Conservation (phyloP, 495 filamentous ascomycete genomes). For the Evansstolkia leycettana region DNA sequence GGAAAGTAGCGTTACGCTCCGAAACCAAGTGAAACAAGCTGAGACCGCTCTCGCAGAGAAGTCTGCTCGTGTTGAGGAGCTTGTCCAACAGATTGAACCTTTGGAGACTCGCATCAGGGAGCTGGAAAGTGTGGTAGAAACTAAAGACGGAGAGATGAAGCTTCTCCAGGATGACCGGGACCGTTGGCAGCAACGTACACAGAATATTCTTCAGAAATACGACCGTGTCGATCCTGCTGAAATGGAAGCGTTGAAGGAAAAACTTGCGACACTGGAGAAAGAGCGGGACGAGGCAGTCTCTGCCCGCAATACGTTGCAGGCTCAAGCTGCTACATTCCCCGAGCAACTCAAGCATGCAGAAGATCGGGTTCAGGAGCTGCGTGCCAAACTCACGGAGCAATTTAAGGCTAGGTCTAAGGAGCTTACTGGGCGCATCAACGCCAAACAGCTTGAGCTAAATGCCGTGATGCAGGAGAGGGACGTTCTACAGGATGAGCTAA, state of each 20-base stretch:
- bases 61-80: conserved; percentile 56
- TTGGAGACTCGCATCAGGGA: conserved; percentile 66
- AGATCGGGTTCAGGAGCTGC: conserved; percentile 33
- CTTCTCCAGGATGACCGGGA: conserved; percentile 80
- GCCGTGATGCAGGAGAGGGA: conserved; percentile 37
- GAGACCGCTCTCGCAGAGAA: conserved; percentile 64
- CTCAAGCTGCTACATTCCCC: conserved; percentile 32
- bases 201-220: conserved; percentile 91
- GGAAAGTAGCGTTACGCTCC: conserved; percentile 79
- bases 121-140: conserved; percentile 65
- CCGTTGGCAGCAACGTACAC: conserved; percentile 81
- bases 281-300: conserved; percentile 59
- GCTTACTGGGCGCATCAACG: conserved; percentile 35
- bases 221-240: conserved; percentile 89
- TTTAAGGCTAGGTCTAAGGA: conserved; percentile 47
- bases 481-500: conserved; percentile 33
- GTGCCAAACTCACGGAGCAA: conserved; percentile 44
- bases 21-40: conserved; percentile 70
- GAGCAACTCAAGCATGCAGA: conserved; percentile 39
- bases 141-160: conserved; percentile 73
- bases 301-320: conserved; percentile 45
- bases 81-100: conserved; percentile 67
- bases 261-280: conserved; percentile 47
- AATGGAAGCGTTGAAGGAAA: conserved; percentile 70
- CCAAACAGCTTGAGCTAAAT: conserved; percentile 34